Base-by-base conservation (phyloP, 345 rosid genomes). In the Eucalyptus globulus region DNA sequence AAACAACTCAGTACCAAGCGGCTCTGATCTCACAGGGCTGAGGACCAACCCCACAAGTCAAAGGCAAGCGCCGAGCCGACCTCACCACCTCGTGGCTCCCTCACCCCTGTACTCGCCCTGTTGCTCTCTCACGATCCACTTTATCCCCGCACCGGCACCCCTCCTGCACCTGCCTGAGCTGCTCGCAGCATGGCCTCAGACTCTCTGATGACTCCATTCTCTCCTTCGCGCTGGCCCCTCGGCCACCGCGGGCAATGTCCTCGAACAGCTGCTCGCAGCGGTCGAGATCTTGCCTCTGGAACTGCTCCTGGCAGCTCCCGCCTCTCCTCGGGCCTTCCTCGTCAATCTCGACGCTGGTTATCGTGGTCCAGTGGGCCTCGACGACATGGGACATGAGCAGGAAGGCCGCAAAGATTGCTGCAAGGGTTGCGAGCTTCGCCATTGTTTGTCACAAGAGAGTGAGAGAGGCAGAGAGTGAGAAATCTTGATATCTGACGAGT, bases 11-110 rank as follows among this genome's bases (percentile, higher is more conserved):
- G 58, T 26, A 87, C 89, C 89, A 88, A n/a, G 85, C 47, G 89
- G 89, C 89, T 37, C 80, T 58, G 87, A 88, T 88, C 87, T 88
- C 89, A 85, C 89, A 88, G 16, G 22, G 26, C 87, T 88, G 89
- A 54, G 89, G 89, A 26, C 87, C 87, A 22, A 88, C 87, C 43
- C 89, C 87, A 9, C 89, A 88, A 16, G 44, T 45, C 34, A 31
- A 45, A 81, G 89, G 51, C 76, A 88, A 67, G 80, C 58, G 49
- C 80, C 89, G 60, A 14, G 80, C 89, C 3, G 54, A 44, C 67
- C 87, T 29, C 22, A 49, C 87, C 37, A 88, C 51, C 86, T 69
- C 58, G 31, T 58, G 72, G 51, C 40, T 50, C 17, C 53, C 87
- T 88, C 87, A 1, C 87, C 89, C 31, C 53, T 44, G 53, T 40